Base-by-base conservation (phyloP, 108 stramenopile species). In the Fragilaria crotonensis region DNA sequence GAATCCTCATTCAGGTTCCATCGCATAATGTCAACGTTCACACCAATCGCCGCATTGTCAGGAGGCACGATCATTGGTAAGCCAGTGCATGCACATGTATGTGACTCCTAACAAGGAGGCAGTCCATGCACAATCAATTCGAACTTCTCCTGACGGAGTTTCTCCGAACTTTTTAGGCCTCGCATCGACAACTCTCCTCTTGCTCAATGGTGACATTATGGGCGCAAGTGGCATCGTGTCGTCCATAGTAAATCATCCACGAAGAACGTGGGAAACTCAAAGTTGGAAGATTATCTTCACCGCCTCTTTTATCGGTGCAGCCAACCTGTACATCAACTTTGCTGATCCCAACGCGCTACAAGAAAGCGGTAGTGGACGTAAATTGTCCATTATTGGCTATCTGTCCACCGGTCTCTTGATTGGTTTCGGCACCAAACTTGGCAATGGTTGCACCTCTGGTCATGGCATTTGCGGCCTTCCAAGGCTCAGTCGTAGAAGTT, bases 381-480 rank as follows among this genome's bases (percentile, higher is more conserved):
- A 7, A 11, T 14, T 14, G 14, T 2, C 29, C 19, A 50, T 57
- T 49, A 14, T 22, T 4, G 28, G 28, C 19, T 21, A 21, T 50
- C 9, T 19, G 14, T 21, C 7, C 9, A 78, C 68, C 17, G 88
- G 88, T 28, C 73, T 90, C 33, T 71, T 79, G 25, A 84, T 90
- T 11, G 88, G 88, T 18, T 78, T 86, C 46, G 84, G 84, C 19
- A 86, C 84, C 14, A 64, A 70, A 53, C 64, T 85, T 25, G 78
- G 84, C 5, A 90, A 85, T 58, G 88, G 84, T 20, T 90, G 84
- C 54, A 86, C 88, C 5, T 66, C 82, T 5, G 85, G 82, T 7
- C 81, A 83, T 55, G 82, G 84, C 30, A 76, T 94, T 48, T 91
- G 93, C 59, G 96, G 96, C 25, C 32, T 95, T 45, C 80, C 84